These are phyloP conservation scores for Dryadomyces quercivorus DNA, from an alignment of 2,329 filamentous ascomycete genomes.

Conservation along the genomic window DNA sequence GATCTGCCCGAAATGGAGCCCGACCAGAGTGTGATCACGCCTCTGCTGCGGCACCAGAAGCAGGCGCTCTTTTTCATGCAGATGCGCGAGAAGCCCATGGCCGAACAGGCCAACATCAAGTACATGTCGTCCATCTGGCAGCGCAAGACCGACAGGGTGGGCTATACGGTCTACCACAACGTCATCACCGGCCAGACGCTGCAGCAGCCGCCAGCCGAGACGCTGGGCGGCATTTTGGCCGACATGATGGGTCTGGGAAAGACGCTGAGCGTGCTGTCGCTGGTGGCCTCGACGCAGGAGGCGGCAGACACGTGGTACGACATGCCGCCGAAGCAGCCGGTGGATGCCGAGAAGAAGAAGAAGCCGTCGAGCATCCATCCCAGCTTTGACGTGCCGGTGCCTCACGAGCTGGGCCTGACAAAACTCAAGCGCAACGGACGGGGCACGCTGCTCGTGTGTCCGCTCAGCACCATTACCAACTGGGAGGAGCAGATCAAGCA, in stretches of 20 bases:
- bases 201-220: conserved; percentile 48
- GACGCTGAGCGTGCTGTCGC: conserved; percentile 71
- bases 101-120: conserved; percentile 42
- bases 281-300: conserved; percentile 54
- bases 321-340: conserved; percentile 37
- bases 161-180: conserved; percentile 52
- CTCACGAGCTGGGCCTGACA: conserved; percentile 34
- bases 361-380: conserved; percentile 17
- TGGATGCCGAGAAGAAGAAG: conserved; percentile 25
- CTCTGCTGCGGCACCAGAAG: conserved; percentile 74
- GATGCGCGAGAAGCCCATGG: conserved; percentile 56
- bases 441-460: conserved; percentile 76
- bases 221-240: conserved; percentile 61
- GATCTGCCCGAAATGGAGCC: conserved; percentile 65
- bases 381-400: conserved; percentile 26
- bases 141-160: conserved; percentile 33
- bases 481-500: conserved; percentile 88
- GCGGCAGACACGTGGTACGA: conserved; percentile 51
- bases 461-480: conserved; percentile 82
- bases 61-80: conserved; percentile 83
- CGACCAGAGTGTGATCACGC: conserved; percentile 46
- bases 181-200: conserved; percentile 68
- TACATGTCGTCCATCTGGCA: conserved; percentile 70
- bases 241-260: conserved; percentile 89
- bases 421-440: conserved; percentile 54